Base-by-base conservation (phyloP, 768 basidiomycete species). In the Rhodotorula diobovata region DNA sequence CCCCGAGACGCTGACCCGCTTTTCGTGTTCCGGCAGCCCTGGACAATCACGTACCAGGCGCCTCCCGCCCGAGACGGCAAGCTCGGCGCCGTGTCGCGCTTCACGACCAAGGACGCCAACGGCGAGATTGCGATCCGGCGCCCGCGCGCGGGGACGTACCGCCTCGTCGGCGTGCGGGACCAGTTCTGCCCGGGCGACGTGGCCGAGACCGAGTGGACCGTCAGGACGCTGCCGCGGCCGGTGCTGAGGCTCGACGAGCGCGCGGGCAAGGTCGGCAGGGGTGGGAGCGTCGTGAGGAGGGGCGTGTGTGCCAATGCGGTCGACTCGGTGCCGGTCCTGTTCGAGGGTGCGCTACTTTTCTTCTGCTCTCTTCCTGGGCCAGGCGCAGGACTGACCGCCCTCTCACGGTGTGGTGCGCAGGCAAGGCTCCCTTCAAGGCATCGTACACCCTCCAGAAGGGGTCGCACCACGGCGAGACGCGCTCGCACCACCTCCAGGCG, bases 111-210 rank as follows among this genome's bases (percentile, higher is more conserved):
- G 15, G 59, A 68, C n/a, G 63, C 66, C 21, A 74, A 71, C 64
- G 67, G 57, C 53, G 70, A 71, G 56, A 48, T 74, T 50, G 54
- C 41, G 37, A 60, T 75, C 35, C 21, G 35, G 10, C 39, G 34
- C 25, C 63, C 70, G 25, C 37, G 58, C 9, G 45, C 85, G 3
- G 78, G 78, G 45, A 64, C 65, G 4, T 77, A 77, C 70, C 50
- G 58, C 11, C 64, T 77, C 9, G 39, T 77, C 43, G 75, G 92
- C 89, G 87, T 98, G 54, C 80, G 83, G 14, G 96, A 97, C 78
- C 86, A 87, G 2, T 89, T 90, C 80, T 99, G 95, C 78, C 86
- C 89, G 32, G 95, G 95, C 20, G 81, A 83, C 34, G 84, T 97
- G 28, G 76, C 86, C 34, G 67, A 82, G 4, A 85, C 85, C 1